Base-by-base conservation (phyloP, 208 protist species). In the Kentomonas sorsogonicus region DNA sequence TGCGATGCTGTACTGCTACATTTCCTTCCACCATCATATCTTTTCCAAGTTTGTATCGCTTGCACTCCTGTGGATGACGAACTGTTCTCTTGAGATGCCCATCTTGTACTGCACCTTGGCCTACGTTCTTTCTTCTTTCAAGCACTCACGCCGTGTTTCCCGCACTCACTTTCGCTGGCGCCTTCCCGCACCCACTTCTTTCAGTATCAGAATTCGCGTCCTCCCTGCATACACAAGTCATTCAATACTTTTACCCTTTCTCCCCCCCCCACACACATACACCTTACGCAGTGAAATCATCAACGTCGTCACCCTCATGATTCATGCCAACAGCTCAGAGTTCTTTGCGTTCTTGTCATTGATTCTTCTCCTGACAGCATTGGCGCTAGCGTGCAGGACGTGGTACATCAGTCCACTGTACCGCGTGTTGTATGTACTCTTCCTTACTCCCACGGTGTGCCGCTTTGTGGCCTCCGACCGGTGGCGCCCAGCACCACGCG, bases 261-360 rank as follows among this genome's bases (percentile, higher is more conserved):
- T 36, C 7, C n/a, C 22, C 10, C 5, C 22, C 13, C 16, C 38
- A 45, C 4, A 6, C 27, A 4, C 40, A 11, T 27, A 40, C 3
- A 33, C 5, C 11, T 11, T 11, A 51, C n/a, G 26, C 50, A 18
- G 38, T 26, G 10, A 4, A 30, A 18, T 9, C 4, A 10, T 20
- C 6, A 31, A 11, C 48, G 18, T 27, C 26, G 39, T 15, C 3
- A 18, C 16, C n/a, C 27, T 27, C 5, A 91, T 91, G 84, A 56
- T 91, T 33, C 85, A 92, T 47, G 43, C 75, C 7, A 76, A 72
- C 43, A 57, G 77, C 27, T 87, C 80, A 0, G 85, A 92, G 69
- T 60, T 69, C 4, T 44, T 65, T 13, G 80, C 85, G 5, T 38
- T 62, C 18, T 38, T 64, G 25, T 63, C 59, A 4, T 34, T 62